These are phyloP conservation scores for Calocybe cyanea DNA, from an alignment of 768 basidiomycete genomes.

Conservation along the genomic window DNA sequence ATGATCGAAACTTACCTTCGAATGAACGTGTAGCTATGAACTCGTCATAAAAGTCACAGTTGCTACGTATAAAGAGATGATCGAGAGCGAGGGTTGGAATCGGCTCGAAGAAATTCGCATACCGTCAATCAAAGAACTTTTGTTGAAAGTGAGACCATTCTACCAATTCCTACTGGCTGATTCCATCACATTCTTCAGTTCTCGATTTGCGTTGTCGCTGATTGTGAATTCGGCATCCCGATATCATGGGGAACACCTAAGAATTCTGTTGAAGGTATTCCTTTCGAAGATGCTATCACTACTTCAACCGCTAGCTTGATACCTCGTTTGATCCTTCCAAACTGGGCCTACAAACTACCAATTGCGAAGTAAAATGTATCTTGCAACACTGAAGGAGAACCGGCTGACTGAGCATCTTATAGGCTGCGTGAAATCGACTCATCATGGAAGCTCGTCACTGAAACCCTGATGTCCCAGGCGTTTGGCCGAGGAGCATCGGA, in stretches of 20 bases:
- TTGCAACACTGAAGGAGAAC: background rate
- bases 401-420: background rate
- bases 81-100: slow-evolving; percentile 21
- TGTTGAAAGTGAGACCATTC: slow-evolving; percentile 19
- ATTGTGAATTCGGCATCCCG: slow-evolving; percentile 23
- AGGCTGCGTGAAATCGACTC: slow-evolving; percentile 16
- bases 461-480: slow-evolving; percentile 13
- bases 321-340: slow-evolving; percentile 17
- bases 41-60: slow-evolving; percentile 18
- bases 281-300: slow-evolving; percentile 9
- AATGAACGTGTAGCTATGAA: too few relatives aligned
- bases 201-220: slow-evolving; percentile 19
- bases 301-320: slow-evolving; percentile 16
- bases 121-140: slow-evolving; percentile 16
- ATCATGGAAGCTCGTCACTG: slow-evolving; percentile 14
- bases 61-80: slow-evolving; percentile 24
- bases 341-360: slow-evolving; percentile 22
- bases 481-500: slow-evolving; percentile 4
- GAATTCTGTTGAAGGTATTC: slow-evolving; percentile 2
- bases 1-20: too few relatives aligned
- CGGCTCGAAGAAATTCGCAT: slow-evolving; percentile 9
- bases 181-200: slow-evolving; percentile 5
- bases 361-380: slow-evolving; percentile 14
- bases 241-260: slow-evolving; percentile 15
- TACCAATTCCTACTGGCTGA: background rate